Evolutionary conservation across 805 yeast genomes (phyloP).

Genomic region (Vanderwaltozyma yarrowii): DNA sequence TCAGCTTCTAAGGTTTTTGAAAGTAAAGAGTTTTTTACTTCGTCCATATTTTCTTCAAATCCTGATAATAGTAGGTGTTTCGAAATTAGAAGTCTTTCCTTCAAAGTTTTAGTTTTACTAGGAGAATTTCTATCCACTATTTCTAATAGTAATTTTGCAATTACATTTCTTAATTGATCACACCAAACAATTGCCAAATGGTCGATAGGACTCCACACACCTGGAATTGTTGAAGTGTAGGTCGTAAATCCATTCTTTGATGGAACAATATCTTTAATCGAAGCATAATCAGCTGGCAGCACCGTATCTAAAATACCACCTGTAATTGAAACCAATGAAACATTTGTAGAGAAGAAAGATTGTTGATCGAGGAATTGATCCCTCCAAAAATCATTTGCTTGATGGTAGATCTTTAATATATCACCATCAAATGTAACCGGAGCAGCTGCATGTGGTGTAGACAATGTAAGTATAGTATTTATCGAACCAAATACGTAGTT

Average conservation of each 20-base stretch:
- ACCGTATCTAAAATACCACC: conserved; percentile 77
- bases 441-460: conserved; percentile 87
- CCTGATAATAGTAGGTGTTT: conserved; percentile 41
- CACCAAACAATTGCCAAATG: conserved; percentile 97
- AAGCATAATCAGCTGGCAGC: conserved; percentile 84
- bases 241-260: conserved; percentile 69
- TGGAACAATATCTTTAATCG: conserved; percentile 63
- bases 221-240: conserved; percentile 76
- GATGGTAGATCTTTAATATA: conserved; percentile 59
- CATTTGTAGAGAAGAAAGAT: conserved; percentile 30
- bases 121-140: conserved; percentile 42
- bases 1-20: no score
- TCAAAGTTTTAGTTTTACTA: conserved; percentile 41
- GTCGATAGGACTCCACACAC: conserved; percentile 89
- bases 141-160: conserved; percentile 51
- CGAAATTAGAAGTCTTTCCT: conserved; percentile 49
- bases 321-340: conserved; percentile 73
- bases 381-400: conserved; percentile 74
- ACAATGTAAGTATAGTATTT: conserved; percentile 73
- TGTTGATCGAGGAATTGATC: conserved; percentile 36
- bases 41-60: conserved; percentile 35
- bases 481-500: conserved; percentile 65
- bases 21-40: no score
- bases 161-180: conserved; percentile 60
- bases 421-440: conserved; percentile 94